Base-by-base conservation (phyloP, 306 rosid species). In the Dalbergia cultrata region DNA sequence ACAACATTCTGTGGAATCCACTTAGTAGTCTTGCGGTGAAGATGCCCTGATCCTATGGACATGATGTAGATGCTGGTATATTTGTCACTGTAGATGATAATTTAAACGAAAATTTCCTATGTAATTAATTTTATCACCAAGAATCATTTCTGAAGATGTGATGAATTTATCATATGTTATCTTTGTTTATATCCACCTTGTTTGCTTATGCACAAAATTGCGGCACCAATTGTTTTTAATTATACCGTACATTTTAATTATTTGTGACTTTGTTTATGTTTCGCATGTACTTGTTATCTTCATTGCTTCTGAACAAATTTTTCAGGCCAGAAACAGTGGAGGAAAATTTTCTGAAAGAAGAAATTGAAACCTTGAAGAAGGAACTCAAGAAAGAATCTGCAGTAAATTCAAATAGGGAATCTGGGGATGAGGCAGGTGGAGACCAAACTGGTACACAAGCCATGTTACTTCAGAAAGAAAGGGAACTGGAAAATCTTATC, bases 321-420 rank as follows among this genome's bases (percentile, higher is more conserved):
- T 87, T 88, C 97, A 95, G 99, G 90, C 86, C 83, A 5, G 97
- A 95, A 89, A 85, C 97, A 11, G 83, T 10, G 59, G 93, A 90
- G 87, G 99, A 95, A 84, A 92, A 65, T 53, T 69, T 61, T 19
- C 90, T 95, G 80, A 93, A 93, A 89, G 96, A 92, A 72, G 96
- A 91, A 89, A 88, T 95, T 75, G 92, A 87, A 68, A 77, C 67
- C 64, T 85, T 93, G 76, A 93, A 88, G 85, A 89, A 91, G 82
- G 89, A 90, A 81, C 90, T 93, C 43, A 89, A 87, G 80, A 80
- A 83, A 63, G 88, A 87, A 43, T 74, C 89, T 82, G 34, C 81
- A 11, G 13, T 68, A 41, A 82, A 85, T 70, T 34, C 85, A 72
- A 82, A 71, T 72, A 62, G 80, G 67, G 97, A 88, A 84, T 62